These are phyloP conservation scores for Mycena venus DNA, from an alignment of 768 basidiomycete species.

Conservation along the genomic window DNA sequence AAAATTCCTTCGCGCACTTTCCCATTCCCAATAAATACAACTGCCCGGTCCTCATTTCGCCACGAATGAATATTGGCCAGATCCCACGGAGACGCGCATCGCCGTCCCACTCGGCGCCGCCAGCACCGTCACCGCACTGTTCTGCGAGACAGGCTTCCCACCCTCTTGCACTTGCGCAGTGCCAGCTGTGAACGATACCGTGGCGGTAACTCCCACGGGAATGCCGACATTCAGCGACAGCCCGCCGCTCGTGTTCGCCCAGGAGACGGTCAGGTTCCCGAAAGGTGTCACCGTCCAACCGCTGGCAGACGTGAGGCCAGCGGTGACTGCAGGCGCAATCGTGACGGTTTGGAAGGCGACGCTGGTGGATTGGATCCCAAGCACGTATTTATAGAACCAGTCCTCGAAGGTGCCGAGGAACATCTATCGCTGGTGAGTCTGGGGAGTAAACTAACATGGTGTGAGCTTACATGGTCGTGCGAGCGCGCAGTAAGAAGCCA, in stretches of 20 bases:
- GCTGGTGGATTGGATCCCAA: conserved; percentile 41
- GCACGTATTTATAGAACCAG: conserved; percentile 46
- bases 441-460: background rate
- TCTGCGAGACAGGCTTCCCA: conserved; percentile 19
- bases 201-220: conserved; percentile 43
- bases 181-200: conserved; percentile 30
- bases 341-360: conserved; percentile 41
- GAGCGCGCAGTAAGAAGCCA: conserved; percentile 46
- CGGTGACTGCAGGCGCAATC: conserved; percentile 38
- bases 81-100: conserved; percentile 24
- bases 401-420: conserved; percentile 50
- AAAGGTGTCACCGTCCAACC: conserved; percentile 46
- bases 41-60: background rate
- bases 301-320: conserved; percentile 32
- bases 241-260: conserved; percentile 25
- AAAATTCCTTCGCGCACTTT: too few species aligned
- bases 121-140: background rate
- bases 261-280: conserved; percentile 44
- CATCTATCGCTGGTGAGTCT: conserved; percentile 26
- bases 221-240: conserved; percentile 35
- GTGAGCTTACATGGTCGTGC: conserved; percentile 43
- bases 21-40: background rate
- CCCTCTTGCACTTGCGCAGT: conserved; percentile 24
- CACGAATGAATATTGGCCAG: conserved; percentile 36
- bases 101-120: background rate